Conservation (phyloP, 495 filamentous ascomycete species). For the Lindgomyces ingoldianus region DNA sequence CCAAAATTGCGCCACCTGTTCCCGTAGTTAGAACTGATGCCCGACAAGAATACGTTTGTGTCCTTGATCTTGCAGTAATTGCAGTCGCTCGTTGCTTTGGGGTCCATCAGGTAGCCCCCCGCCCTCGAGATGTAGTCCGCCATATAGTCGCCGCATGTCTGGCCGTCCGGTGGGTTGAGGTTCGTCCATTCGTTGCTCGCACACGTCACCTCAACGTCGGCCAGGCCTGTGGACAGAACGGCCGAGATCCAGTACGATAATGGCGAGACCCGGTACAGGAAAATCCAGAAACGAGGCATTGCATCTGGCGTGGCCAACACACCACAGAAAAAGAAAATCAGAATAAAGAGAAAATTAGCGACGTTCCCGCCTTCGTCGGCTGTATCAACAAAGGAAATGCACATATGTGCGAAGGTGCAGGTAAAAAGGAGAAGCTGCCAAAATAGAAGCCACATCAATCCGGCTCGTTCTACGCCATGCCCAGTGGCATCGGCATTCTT, state of each 20-base stretch:
- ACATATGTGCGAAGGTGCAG: background rate
- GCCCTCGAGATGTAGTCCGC: slow-evolving; percentile 48
- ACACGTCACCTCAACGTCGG: slow-evolving; percentile 60
- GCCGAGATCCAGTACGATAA: slow-evolving; percentile 71
- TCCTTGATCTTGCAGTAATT: slow-evolving; percentile 59
- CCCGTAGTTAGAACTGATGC: slow-evolving; percentile 52
- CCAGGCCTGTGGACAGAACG: slow-evolving; percentile 62
- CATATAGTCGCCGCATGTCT: slow-evolving; percentile 63
- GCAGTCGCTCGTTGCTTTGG: slow-evolving; percentile 56
- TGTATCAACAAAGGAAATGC: background rate
- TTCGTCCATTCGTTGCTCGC: slow-evolving; percentile 59
- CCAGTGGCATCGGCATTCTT: background rate
- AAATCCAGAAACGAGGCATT: slow-evolving; percentile 79
- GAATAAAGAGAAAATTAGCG: background rate
- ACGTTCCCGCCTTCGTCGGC: background rate
- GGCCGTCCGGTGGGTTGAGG: slow-evolving; percentile 56
- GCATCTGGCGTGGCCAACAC: slow-evolving; percentile 16
- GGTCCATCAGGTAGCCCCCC: slow-evolving; percentile 50
- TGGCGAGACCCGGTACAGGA: slow-evolving; percentile 80
- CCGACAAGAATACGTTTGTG: slow-evolving; percentile 64
- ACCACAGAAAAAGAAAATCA: slow-evolving; percentile 3
- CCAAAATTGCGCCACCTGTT: slow-evolving; percentile 71
- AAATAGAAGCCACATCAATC: background rate
- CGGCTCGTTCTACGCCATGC: background rate
- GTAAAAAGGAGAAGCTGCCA: background rate